These are phyloP conservation scores for Fonsecaea erecta DNA, from an alignment of 2,329 filamentous ascomycete species.

Conservation along the genomic window DNA sequence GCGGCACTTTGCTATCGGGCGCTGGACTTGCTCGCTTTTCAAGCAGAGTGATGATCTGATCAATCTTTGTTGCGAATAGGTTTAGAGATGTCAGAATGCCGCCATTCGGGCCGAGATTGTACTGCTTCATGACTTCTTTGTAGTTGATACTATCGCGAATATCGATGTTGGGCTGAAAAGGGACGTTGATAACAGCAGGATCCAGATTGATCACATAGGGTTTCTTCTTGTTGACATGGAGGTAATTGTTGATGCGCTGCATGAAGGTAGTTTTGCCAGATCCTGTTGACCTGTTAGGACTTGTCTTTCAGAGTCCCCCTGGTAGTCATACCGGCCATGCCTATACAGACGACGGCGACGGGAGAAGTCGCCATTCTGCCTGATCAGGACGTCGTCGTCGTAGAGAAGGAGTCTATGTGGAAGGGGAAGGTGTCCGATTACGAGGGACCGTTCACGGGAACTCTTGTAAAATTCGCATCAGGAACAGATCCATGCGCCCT, in stretches of 20 bases:
- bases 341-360: slow-evolving; percentile 86
- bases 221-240: slow-evolving; percentile 77
- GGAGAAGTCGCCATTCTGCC: slow-evolving; percentile 59
- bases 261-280: slow-evolving; percentile 99
- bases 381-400: not conserved
- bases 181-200: slow-evolving; percentile 88
- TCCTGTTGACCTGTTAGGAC: slow-evolving; percentile 54
- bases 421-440: not conserved
- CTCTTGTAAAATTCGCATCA: not conserved
- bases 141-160: slow-evolving; percentile 99
- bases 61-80: slow-evolving; percentile 96
- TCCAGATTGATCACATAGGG: slow-evolving; percentile 98
- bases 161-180: slow-evolving; percentile 97
- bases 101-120: slow-evolving; percentile 95
- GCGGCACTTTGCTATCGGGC: slow-evolving; percentile 63
- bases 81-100: slow-evolving; percentile 95
- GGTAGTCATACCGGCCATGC: slow-evolving; percentile 78
- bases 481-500: slow-evolving; percentile 4
- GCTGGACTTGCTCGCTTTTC: slow-evolving; percentile 81
- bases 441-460: not conserved
- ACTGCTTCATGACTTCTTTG: slow-evolving; percentile 99
- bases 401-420: not conserved
- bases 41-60: slow-evolving; percentile 85
- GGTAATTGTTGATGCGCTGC: slow-evolving; percentile 93
- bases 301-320: slow-evolving; percentile 2